phyloP scores from a whole-genome alignment of 2,329 filamentous ascomycete species.

The Blastomyces gilchristii region DNA sequence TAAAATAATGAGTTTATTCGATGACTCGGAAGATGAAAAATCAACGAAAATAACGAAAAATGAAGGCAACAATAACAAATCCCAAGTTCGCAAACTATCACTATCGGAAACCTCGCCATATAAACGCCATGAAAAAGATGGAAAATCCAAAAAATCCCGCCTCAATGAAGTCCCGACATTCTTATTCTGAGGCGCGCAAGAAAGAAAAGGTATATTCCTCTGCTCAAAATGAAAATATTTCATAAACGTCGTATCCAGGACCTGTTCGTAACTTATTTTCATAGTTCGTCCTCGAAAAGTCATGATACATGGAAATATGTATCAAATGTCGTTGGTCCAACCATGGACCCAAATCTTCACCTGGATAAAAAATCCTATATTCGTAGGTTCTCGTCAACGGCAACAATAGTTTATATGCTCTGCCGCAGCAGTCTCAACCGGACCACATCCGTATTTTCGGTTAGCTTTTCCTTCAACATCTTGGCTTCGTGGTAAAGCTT shows the following conservation, averaged over 20 bases:
- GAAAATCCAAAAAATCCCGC: conserved; percentile 28
- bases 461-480: background rate
- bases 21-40: conserved; percentile 28
- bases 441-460: background rate
- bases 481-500: conserved; percentile 3
- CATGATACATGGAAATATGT: background rate
- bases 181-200: conserved; percentile 24
- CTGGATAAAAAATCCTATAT: background rate
- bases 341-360: background rate
- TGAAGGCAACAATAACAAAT: background rate
- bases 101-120: conserved; percentile 14
- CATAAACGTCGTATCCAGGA: conserved; percentile 2
- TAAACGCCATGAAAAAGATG: conserved; percentile 17
- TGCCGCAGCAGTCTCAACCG: background rate
- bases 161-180: conserved; percentile 38
- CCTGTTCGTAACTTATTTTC: background rate
- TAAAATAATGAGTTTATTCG: conserved; percentile 28
- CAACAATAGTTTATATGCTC: background rate
- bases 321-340: background rate
- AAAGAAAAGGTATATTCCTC: background rate
- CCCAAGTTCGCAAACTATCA: conserved; percentile 11
- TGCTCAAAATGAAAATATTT: background rate
- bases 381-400: background rate
- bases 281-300: background rate
- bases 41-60: background rate